Base-by-base conservation (phyloP, 371 early-diverging fungal species). In the Homolaphlyctis polyrhiza region DNA sequence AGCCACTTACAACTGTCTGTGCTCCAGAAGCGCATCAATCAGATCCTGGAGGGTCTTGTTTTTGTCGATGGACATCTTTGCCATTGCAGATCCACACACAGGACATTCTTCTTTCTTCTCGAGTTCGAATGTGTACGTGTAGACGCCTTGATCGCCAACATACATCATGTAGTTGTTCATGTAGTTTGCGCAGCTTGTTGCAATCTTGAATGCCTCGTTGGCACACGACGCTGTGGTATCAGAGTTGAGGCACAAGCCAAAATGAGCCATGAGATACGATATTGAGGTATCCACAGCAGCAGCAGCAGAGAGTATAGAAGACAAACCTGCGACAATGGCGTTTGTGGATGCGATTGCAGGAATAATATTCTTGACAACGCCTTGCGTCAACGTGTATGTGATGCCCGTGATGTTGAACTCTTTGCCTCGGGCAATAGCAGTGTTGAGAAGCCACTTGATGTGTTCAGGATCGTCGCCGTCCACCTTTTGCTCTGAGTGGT, bases 261-360 rank as follows among this genome's bases (percentile, higher is more conserved):
- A 39, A n/a, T n/a, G n/a, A 27, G 58, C n/a, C n/a, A n/a, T n/a
- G n/a, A n/a, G n/a, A n/a, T n/a, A n/a, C n/a, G n/a, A n/a, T n/a
- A n/a, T n/a, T n/a, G n/a, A n/a, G n/a, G n/a, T n/a, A n/a, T n/a
- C n/a, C n/a, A n/a, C n/a, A n/a, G 45, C 16, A 18, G 23, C 45
- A 45, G 23, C 45, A 18, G 16, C 25, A 16, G 59, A 48, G 14
- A 16, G 21, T 18, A 45, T 45, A 23, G 27, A 11, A 23, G 83
- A 66, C 63, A 92, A 77, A 29, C 99, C 99, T 33, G 97, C 95
- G 63, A 99, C 88, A 35, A 99, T 91, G 21, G 99, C 99, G 68
- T 99, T 99, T 11, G 99, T 98, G 0, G 99, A 97, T 23, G 99
- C 99, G 66, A 99, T 97, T 16, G 99, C 99, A 0, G 99, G 99